Evolutionary conservation across 2,329 filamentous ascomycete genomes (phyloP).

Genomic region (Onygenales sp.): DNA sequence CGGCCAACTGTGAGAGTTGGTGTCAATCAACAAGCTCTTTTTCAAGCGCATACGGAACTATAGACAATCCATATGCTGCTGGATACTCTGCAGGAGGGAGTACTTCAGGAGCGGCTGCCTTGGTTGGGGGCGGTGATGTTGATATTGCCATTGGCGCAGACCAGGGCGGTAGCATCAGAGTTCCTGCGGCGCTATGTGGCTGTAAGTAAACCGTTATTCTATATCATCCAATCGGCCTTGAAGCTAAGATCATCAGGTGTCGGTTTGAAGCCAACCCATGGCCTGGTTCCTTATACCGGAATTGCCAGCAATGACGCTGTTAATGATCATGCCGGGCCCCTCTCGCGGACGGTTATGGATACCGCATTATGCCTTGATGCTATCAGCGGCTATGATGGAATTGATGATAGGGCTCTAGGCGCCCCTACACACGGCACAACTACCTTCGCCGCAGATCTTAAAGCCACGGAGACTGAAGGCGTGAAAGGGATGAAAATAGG

Average conservation of each 20-base stretch:
- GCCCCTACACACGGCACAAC: not conserved
- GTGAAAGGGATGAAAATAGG: slow-evolving; percentile 21
- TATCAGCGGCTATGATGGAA: not conserved
- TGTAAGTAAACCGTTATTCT: not conserved
- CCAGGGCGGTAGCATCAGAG: not conserved
- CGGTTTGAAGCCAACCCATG: not conserved
- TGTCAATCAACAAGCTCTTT: slow-evolving; percentile 28
- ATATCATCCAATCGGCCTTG: not conserved
- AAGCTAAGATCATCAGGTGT: not conserved
- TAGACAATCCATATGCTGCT: slow-evolving; percentile 19
- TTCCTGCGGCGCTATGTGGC: not conserved
- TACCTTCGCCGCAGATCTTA: not conserved
- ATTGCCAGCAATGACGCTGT: not conserved
- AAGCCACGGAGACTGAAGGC: not conserved
- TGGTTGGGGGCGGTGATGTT: slow-evolving; percentile 15
- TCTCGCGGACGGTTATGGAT: not conserved
- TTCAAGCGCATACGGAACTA: slow-evolving; percentile 19
- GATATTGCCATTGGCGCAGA: not conserved
- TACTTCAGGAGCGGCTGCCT: slow-evolving; percentile 20
- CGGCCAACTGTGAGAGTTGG: slow-evolving; percentile 45
- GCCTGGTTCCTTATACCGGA: not conserved
- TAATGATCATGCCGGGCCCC: not conserved
- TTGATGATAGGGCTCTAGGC: not conserved
- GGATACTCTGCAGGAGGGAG: slow-evolving; percentile 23
- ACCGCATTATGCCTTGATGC: not conserved